Conservation (phyloP, 2,329 filamentous ascomycete species). For the Macrophomina pseudophaseolina region DNA sequence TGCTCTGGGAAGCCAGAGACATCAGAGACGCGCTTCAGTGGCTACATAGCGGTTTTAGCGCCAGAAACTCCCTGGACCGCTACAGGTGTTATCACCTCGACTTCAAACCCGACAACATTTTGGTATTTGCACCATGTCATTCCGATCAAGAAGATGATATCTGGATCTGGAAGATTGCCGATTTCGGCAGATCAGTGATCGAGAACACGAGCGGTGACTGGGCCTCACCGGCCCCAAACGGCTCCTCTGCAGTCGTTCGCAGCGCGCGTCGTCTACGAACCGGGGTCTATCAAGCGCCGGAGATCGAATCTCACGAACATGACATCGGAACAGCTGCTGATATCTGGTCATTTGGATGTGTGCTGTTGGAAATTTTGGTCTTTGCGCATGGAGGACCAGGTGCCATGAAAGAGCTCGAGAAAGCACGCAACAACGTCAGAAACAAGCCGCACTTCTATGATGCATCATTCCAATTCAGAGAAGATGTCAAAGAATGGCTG, state of each 20-base stretch:
- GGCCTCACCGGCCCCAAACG: not conserved
- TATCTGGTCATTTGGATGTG: conserved; percentile 7
- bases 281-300: conserved; percentile 1
- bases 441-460: not conserved
- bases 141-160: not conserved
- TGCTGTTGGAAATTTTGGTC: not conserved
- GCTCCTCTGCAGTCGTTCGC: not conserved
- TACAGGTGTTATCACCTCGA: conserved; percentile 16
- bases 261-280: conserved; percentile 4
- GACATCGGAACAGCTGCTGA: not conserved
- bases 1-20: conserved; percentile 11
- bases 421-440: not conserved
- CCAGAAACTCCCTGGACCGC: not conserved
- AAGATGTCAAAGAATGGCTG: not conserved
- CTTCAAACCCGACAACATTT: conserved; percentile 9
- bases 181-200: conserved; percentile 9
- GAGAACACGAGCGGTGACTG: conserved; percentile 1
- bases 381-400: conserved; percentile 1
- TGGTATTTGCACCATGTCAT: not conserved
- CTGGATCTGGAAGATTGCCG: conserved; percentile 15
- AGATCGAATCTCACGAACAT: not conserved
- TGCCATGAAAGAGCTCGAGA: not conserved
- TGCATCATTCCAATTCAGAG: not conserved
- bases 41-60: not conserved
- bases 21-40: not conserved